Evolutionary conservation across 345 rosid genomes (phyloP), one percentile per base, ranked within the genome.

Genomic region (Moricandia moricandioides): DNA sequence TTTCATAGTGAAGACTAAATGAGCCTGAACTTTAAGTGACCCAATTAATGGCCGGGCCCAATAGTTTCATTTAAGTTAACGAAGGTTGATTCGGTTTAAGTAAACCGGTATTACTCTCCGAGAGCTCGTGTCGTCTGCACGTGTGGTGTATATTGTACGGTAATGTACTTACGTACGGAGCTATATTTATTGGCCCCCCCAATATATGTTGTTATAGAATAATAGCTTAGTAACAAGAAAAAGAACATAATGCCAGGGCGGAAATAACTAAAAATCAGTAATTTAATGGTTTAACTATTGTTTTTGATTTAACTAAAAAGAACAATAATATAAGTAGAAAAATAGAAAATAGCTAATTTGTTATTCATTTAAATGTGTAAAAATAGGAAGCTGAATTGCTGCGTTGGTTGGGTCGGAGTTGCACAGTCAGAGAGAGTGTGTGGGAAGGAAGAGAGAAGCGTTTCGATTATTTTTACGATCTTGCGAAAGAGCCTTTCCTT

Each of bases 361-460:
- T 12, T 7, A 3, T 3, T 17, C 10, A 6, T 7, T 8, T 17
- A 2, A 10, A 52, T 34, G 30, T 33, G 55, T 59, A 67, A 75
- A 75, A 75, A 75, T 75, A 67, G 73, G 78, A 35, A 73, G 77
- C 40, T 64, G 64, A 63, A 21, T 45, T 55, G 62, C 14, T 76
- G 75, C 75, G 73, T 62, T 40, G 31, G n/a, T n/a, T n/a, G 24
- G 24, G 24, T 21, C 24, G 1, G 79, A 70, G 75, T 54, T 55
- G 31, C 35, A 63, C 66, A 77, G 79, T 55, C 34, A 70, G 49
- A 62, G 74, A 61, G 79, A 67, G 69, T 58, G 79, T 40, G 47
- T 40, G 47, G n/a, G 47, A 3, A 4, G 13, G 40, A 59, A 14
- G 34, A 52, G 40, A 37, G 63, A 45, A 45, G 7, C 51, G 51